Conservation (phyloP, 2,329 filamentous ascomycete genomes). For the Ramichloridium luteum region DNA sequence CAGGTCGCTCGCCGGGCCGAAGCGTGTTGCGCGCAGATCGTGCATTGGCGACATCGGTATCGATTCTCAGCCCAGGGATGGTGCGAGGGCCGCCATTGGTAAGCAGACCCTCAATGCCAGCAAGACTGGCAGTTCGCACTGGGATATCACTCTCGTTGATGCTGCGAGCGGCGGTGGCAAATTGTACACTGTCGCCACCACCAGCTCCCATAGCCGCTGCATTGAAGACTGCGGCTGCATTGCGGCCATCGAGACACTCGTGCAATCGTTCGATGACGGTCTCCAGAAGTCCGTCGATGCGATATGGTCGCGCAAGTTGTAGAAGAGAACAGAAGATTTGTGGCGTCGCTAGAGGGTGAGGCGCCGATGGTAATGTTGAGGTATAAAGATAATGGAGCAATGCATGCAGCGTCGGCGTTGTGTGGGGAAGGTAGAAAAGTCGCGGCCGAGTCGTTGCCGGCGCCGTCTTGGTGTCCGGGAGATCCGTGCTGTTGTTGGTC, state of each 20-base stretch:
- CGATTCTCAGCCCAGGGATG: conserved; percentile 32
- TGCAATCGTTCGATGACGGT: conserved; percentile 86
- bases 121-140: conserved; percentile 37
- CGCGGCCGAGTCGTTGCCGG: conserved; percentile 57
- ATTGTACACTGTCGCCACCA: conserved; percentile 72
- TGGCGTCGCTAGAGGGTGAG: conserved; percentile 73
- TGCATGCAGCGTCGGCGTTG: conserved; percentile 75
- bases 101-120: conserved; percentile 31
- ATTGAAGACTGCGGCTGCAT: conserved; percentile 94
- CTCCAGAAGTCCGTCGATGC: conserved; percentile 83
- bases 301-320: conserved; percentile 85
- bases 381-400: conserved; percentile 91
- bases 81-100: conserved; percentile 28
- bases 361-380: conserved; percentile 65
- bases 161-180: conserved; percentile 30
- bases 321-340: conserved; percentile 92
- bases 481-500: conserved; percentile 35
- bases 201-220: conserved; percentile 96
- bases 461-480: conserved; percentile 42
- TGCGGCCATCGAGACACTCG: conserved; percentile 76
- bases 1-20: conserved; percentile 23
- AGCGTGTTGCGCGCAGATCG: conserved; percentile 25
- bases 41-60: conserved; percentile 36
- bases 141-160: conserved; percentile 27
- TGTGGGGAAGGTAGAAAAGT: conserved; percentile 87